Conservation (phyloP, 2,329 filamentous ascomycete genomes). For the Neoscytalidium dimidiatum region DNA sequence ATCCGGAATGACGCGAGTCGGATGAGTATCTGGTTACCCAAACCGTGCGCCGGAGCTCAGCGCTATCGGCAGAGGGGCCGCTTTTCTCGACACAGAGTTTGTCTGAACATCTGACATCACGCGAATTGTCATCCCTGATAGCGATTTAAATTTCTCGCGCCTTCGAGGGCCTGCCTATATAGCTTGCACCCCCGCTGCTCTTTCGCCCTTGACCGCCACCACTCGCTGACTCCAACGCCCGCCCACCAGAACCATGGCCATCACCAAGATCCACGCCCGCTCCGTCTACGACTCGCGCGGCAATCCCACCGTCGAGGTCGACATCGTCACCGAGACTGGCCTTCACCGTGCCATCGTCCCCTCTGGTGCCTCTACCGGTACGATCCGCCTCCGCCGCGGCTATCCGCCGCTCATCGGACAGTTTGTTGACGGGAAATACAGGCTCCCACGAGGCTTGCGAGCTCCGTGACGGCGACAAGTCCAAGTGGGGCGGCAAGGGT, state of each 20-base stretch:
- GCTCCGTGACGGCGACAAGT: conserved; percentile 56
- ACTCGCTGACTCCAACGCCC: conserved; percentile 1
- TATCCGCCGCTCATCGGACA: conserved; percentile 15
- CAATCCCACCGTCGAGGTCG: conserved; percentile 98
- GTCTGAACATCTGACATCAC: conserved; percentile 20
- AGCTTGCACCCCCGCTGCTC: neutral
- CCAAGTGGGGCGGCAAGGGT: conserved; percentile 57
- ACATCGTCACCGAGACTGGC: conserved; percentile 93
- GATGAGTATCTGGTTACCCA: conserved; percentile 20
- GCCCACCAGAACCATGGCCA: conserved; percentile 66
- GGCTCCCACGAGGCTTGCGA: conserved; percentile 56
- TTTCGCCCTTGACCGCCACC: neutral
- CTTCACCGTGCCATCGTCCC: conserved; percentile 97
- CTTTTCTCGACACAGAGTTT: conserved; percentile 20
- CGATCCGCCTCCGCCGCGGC: conserved; percentile 31
- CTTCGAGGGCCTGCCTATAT: neutral
- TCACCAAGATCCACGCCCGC: conserved; percentile 61
- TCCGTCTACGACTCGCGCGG: conserved; percentile 96
- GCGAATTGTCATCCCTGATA: conserved; percentile 18
- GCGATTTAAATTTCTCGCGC: conserved; percentile 10
- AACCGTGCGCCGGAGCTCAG: conserved; percentile 17
- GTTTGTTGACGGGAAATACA: conserved; percentile 23
- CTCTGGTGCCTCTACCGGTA: conserved; percentile 92
- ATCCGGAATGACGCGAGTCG: conserved; percentile 10
- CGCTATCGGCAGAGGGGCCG: conserved; percentile 19